Conservation (phyloP, 768 basidiomycete species). For the Panellus pusillus region DNA sequence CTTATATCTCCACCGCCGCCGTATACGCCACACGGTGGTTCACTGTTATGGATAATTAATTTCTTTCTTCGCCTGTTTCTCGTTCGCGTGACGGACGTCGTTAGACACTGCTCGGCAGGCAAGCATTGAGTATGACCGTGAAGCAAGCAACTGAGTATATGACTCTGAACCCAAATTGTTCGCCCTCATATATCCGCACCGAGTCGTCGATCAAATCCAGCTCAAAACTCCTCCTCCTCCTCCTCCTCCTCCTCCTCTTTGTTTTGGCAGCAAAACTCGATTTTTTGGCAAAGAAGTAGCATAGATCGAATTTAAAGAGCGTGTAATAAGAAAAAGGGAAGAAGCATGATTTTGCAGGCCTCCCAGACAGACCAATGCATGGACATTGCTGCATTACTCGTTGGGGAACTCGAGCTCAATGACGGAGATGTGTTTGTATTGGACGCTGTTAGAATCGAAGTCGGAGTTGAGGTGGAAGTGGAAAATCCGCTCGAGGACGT, state of each 20-base stretch:
- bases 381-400: neutral
- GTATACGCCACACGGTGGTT: slow-evolving; percentile 28
- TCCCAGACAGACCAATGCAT: no score
- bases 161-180: no score
- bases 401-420: neutral
- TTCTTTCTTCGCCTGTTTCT: neutral
- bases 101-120: no score
- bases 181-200: no score
- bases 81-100: neutral
- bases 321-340: neutral
- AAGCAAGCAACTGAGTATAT: no score
- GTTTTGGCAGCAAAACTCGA: no score
- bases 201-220: no score
- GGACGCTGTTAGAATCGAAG: neutral
- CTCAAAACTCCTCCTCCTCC: no score
- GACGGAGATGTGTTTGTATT: neutral
- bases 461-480: neutral
- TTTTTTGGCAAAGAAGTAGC: no score
- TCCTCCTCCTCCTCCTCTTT: no score
- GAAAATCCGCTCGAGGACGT: neutral
- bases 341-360: no score
- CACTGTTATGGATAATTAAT: slow-evolving; percentile 34
- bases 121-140: no score
- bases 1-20: slow-evolving; percentile 22
- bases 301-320: neutral